Evolutionary conservation across 352 stramenopile genomes (phyloP).

Genomic region (Phytophthora cryptogea): DNA sequence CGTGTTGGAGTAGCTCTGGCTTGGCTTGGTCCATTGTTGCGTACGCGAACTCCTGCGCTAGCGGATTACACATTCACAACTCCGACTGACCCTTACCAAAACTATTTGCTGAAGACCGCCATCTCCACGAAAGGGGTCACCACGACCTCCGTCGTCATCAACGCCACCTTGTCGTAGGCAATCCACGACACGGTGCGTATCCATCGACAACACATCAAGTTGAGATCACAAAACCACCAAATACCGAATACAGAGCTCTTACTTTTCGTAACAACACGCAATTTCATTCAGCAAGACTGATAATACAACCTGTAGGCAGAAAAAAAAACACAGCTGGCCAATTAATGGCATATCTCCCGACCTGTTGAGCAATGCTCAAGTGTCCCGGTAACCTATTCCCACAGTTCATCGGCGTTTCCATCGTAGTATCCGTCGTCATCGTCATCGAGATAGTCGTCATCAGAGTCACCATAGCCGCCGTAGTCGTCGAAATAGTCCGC

Average conservation of each 20-base stretch:
- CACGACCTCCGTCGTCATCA: conserved; percentile 46
- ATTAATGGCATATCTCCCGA: too few relatives aligned
- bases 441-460: conserved; percentile 20
- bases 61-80: conserved; percentile 33
- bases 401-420: conserved; percentile 29
- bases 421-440: conserved; percentile 30
- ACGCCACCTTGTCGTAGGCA: conserved; percentile 30
- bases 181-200: background rate
- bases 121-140: conserved; percentile 38
- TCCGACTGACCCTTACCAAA: conserved; percentile 55
- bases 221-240: too few relatives aligned
- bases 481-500: conserved; percentile 38
- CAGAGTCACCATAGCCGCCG: conserved; percentile 18
- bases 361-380: too few relatives aligned
- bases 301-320: too few relatives aligned
- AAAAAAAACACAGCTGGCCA: too few relatives aligned
- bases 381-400: conserved; percentile 5
- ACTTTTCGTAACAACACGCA: too few relatives aligned
- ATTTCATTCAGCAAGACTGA: too few relatives aligned
- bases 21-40: conserved; percentile 45
- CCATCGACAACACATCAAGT: background rate
- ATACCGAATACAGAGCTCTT: too few relatives aligned
- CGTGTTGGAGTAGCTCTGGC: conserved; percentile 43
- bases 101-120: conserved; percentile 45
- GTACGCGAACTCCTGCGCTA: conserved; percentile 28